Base-by-base conservation (phyloP, 1,284 basidiomycete species). In the Irpex sp. region DNA sequence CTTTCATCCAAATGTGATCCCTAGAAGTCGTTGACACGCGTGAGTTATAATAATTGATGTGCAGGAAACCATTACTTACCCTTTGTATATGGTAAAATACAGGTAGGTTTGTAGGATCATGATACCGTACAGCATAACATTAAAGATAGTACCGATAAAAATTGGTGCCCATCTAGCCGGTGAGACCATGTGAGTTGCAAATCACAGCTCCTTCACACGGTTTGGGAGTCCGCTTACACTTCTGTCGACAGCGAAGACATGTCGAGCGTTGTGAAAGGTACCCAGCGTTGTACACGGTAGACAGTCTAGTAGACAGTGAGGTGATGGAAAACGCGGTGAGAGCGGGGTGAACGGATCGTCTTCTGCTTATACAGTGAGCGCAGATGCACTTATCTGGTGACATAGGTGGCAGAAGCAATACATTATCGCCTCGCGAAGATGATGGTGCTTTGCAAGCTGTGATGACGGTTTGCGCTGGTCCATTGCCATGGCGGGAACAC, bases 41-140 rank as follows among this genome's bases (percentile, higher is more conserved):
- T 65, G 40, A 64, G 60, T 40, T 40, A 5, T 9, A 51, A 2
- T 37, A 47, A 13, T 11, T 19, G 34, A 9, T 6, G 5, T 37
- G 11, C 19, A 48, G 26, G 15, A 36, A 52, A 55, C 34, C 2
- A 4, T 47, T 5, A 64, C 72, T 40, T 57, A 78, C 78, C 71
- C 71, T 65, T 76, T 78, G 64, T 76, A 79, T n/a, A 71, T 72
- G 5, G 74, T 74, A 64, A 77, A 76, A 64, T 78, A 79, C 63
- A 78, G 66, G 68, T 76, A 77, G 15, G 76, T 76, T 63, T 79
- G 78, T 7, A 77, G 74, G 62, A 77, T 73, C 67, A 76, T 71
- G 47, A 74, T 75, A 54, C 78, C 78, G 65, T 78, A 79, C 59
- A 79, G 68, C 54, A 79, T 68, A 67, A 76, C 69, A 67, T 79